Percentiles rank a stretch among this genome's conserved stretches.
Evolutionary conservation across 164 flowering plant species (phyloP).

Genomic region (Macadamia tetraphylla): DNA sequence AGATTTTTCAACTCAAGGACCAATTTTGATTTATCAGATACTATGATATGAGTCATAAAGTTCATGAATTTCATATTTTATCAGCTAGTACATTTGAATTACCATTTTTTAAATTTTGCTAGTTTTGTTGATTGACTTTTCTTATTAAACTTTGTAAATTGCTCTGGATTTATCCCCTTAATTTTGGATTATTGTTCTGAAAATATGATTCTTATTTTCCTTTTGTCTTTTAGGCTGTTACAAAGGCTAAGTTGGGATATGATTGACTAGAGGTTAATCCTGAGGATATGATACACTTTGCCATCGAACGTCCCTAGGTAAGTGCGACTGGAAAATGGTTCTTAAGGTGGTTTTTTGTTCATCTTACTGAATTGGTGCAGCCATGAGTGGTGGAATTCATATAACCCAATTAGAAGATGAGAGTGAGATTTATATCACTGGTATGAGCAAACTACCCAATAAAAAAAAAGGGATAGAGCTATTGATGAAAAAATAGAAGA

Average conservation of each 20-base stretch:
- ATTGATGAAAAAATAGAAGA: too few species aligned
- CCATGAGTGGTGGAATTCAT: neutral
- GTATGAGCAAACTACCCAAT: too few species aligned
- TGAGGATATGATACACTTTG: constrained; percentile 99
- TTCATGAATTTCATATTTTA: too few species aligned
- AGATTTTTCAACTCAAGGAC: too few species aligned
- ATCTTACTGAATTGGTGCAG: neutral
- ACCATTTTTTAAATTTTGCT: neutral
- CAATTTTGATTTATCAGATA: too few species aligned
- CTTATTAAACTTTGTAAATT: neutral
- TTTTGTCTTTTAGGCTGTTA: constrained; percentile 68
- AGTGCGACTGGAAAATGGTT: neutral
- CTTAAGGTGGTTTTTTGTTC: neutral
- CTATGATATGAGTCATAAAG: too few species aligned
- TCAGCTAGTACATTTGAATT: neutral
- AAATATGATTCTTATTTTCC: constrained; percentile 1
- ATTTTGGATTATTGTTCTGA: too few species aligned
- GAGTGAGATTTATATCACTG: too few species aligned
- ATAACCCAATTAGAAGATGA: too few species aligned
- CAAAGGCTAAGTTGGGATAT: constrained; percentile 96
- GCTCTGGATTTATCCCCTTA: too few species aligned
- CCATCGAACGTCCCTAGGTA: constrained; percentile 94
- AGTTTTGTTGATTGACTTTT: neutral
- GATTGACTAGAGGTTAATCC: constrained; percentile 99
- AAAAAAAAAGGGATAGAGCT: too few species aligned